phyloP scores from a whole-genome alignment of 208 protist genomes.

The Leishmania aethiopica region DNA sequence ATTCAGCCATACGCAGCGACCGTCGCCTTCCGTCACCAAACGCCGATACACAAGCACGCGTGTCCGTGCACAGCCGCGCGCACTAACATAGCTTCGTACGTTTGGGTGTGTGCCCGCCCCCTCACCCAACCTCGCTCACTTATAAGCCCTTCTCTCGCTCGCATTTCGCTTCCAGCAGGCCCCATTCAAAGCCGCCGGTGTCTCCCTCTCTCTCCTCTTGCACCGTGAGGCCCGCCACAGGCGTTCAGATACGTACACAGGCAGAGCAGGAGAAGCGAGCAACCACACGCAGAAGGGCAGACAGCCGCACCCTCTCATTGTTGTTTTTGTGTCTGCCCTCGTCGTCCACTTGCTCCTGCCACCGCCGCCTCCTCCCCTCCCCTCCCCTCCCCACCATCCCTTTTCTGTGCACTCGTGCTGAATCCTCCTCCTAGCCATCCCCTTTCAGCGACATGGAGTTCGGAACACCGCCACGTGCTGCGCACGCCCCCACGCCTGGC shows the following conservation, averaged over 20 bases:
- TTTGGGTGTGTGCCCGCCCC: not conserved
- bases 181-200: not conserved
- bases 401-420: not conserved
- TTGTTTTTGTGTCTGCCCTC: too few relatives aligned
- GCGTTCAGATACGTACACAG: not conserved
- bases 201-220: not conserved
- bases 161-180: not conserved
- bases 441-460: not conserved
- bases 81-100: not conserved
- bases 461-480: constrained; percentile 15
- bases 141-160: not conserved
- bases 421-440: not conserved
- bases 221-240: not conserved
- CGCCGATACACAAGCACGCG: constrained; percentile 12
- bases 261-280: not conserved
- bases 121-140: not conserved
- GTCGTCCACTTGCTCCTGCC: too few relatives aligned
- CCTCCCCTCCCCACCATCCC: not conserved
- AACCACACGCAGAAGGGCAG: too few relatives aligned
- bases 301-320: too few relatives aligned
- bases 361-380: not conserved
- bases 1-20: too few relatives aligned
- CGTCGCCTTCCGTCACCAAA: not conserved
- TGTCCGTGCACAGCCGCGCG: not conserved
- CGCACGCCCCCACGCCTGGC: not conserved